Percentiles rank a stretch among this genome's conserved stretches.
phyloP scores from a whole-genome alignment of 75 land plant genomes.

The Cunninghamia lanceolata region DNA sequence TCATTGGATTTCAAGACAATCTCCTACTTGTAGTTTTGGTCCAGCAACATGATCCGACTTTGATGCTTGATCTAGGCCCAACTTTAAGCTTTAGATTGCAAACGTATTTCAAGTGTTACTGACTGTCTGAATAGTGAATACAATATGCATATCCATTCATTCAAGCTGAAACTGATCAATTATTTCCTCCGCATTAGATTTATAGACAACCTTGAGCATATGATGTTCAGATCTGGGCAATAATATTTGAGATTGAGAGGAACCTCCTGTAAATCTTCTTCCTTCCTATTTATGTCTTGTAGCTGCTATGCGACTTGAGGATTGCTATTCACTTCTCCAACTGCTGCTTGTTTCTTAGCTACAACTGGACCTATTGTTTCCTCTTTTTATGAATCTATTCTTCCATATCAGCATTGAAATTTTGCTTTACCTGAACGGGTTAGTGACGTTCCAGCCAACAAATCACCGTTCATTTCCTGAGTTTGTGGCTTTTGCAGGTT shows the following conservation, averaged over 20 bases:
- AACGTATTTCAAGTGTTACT: not conserved
- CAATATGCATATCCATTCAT: not conserved
- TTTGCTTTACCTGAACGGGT: not conserved
- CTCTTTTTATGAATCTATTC: not conserved
- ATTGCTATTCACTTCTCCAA: not conserved
- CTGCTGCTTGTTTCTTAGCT: not conserved
- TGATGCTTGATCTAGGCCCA: no score
- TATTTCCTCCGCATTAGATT: not conserved
- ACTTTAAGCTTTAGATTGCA: no score
- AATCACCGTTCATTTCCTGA: no score
- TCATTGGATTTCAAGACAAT: no score
- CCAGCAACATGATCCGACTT: no score
- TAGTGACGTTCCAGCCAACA: not conserved
- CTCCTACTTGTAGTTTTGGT: no score
- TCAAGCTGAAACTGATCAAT: not conserved
- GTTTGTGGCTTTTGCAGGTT: no score
- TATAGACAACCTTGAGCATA: not conserved
- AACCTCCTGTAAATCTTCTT: not conserved
- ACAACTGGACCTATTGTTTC: not conserved
- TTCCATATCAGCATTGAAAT: not conserved
- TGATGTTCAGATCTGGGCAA: not conserved
- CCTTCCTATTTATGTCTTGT: not conserved
- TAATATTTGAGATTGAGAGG: not conserved
- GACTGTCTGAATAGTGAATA: not conserved
- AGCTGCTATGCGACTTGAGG: not conserved